phyloP scores from a whole-genome alignment of 1,139 yeast genomes.

The Neolecta irregularis region DNA sequence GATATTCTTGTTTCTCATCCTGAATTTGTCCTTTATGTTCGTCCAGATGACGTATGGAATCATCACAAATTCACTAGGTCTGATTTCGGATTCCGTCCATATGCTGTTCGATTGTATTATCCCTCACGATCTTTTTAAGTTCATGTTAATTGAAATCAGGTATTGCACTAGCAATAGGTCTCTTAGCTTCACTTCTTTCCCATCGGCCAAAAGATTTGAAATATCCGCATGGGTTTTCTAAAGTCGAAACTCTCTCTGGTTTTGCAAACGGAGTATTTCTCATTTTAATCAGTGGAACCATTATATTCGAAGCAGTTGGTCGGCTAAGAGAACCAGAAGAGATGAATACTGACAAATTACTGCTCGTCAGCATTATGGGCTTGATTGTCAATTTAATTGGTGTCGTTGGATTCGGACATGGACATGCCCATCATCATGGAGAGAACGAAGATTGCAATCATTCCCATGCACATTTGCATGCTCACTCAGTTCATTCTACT shows the following conservation, averaged over 20 bases:
- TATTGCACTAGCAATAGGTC: constrained; percentile 72
- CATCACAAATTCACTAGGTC: constrained; percentile 79
- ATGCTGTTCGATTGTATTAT: constrained; percentile 66
- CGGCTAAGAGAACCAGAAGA: constrained; percentile 63
- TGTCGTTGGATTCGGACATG: constrained; percentile 85
- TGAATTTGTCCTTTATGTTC: constrained; percentile 86
- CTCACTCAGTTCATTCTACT: constrained; percentile 9
- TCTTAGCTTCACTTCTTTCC: constrained; percentile 62
- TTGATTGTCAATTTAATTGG: constrained; percentile 81
- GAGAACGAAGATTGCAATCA: constrained; percentile 3
- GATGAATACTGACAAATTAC: constrained; percentile 66
- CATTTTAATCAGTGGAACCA: constrained; percentile 78
- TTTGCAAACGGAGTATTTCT: constrained; percentile 83
- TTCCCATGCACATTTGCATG: constrained; percentile 20
- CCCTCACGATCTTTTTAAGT: background rate
- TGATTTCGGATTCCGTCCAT: constrained; percentile 83
- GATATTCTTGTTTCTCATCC: constrained; percentile 68
- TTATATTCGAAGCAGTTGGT: constrained; percentile 72
- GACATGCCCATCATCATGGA: constrained; percentile 8
- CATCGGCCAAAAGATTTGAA: constrained; percentile 46
- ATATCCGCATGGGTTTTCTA: constrained; percentile 74
- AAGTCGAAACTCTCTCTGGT: constrained; percentile 85
- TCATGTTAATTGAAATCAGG: constrained; percentile 27
- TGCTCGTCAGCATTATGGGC: constrained; percentile 74
- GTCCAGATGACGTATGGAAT: constrained; percentile 83